These are phyloP conservation scores for Beta vulgaris DNA, from an alignment of 148 eudicot genomes.

Conservation along the genomic window DNA sequence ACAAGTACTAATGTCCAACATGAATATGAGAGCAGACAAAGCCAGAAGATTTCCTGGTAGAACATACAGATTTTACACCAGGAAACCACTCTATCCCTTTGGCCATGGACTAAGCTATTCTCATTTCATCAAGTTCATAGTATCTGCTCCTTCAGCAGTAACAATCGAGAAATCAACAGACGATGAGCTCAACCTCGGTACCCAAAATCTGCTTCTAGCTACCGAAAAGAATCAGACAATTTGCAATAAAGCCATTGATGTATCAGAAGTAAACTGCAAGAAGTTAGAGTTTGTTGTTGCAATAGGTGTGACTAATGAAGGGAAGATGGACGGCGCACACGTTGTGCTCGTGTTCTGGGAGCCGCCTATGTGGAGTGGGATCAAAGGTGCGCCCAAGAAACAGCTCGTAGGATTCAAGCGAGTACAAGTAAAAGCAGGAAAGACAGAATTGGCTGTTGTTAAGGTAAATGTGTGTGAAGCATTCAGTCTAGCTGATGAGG, in stretches of 20 bases:
- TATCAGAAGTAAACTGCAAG: slow-evolving; percentile 26
- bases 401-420: slow-evolving; percentile 34
- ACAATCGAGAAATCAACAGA: neutral
- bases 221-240: neutral
- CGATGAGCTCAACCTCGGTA: neutral
- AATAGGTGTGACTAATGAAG: slow-evolving; percentile 27
- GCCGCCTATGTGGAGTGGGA: slow-evolving; percentile 6
- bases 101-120: slow-evolving; percentile 47
- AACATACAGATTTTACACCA: slow-evolving; percentile 42
- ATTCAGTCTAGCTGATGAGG: slow-evolving; percentile 21
- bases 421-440: slow-evolving; percentile 27
- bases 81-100: slow-evolving; percentile 29
- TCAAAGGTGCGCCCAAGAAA: slow-evolving; percentile 25
- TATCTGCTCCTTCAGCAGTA: neutral
- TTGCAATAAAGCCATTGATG: slow-evolving; percentile 19
- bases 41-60: slow-evolving; percentile 37
- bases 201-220: neutral
- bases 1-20: slow-evolving; percentile 37
- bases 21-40: slow-evolving; percentile 41
- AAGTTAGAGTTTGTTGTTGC: slow-evolving; percentile 12
- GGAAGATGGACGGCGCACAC: slow-evolving; percentile 30
- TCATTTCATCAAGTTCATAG: slow-evolving; percentile 22
- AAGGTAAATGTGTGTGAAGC: slow-evolving; percentile 23
- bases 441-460: slow-evolving; percentile 6
- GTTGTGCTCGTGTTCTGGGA: slow-evolving; percentile 32